phyloP scores from a whole-genome alignment of 352 stramenopile genomes.

The Globisporangium splendens region DNA sequence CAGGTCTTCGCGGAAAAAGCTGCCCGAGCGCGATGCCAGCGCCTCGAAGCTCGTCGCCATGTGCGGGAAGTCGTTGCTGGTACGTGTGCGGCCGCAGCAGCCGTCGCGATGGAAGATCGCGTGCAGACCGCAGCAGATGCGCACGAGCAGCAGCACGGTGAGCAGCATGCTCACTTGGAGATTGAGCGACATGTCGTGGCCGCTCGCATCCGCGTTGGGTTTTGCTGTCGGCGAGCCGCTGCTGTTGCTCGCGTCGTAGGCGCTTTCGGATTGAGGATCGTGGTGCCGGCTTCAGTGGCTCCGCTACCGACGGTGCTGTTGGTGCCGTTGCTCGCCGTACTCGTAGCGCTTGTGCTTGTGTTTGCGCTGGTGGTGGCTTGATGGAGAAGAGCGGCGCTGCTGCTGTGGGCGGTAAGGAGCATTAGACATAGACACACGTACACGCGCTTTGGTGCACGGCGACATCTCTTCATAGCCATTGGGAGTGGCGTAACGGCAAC shows the following conservation, averaged over 20 bases:
- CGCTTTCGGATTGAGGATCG: no score
- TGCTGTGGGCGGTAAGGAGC: no score
- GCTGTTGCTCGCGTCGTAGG: no score
- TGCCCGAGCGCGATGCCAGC: constrained; percentile 19
- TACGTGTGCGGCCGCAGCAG: constrained; percentile 14
- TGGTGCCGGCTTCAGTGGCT: no score
- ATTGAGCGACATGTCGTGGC: constrained; percentile 4
- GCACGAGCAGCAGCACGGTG: constrained; percentile 25
- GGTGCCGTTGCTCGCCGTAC: no score
- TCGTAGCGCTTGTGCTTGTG: constrained; percentile 1
- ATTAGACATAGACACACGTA: no score
- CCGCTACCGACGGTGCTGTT: neutral
- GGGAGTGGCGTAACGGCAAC: no score
- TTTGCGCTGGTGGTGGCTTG: neutral
- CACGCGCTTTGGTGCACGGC: no score
- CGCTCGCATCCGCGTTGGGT: neutral
- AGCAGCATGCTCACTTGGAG: constrained; percentile 29
- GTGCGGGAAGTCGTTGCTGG: constrained; percentile 2
- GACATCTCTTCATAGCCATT: no score
- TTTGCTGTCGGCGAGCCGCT: no score
- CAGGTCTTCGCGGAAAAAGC: constrained; percentile 45
- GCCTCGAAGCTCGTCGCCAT: constrained; percentile 19
- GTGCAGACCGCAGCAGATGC: constrained; percentile 29
- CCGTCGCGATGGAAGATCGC: constrained; percentile 27
- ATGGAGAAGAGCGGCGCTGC: neutral